Base-by-base conservation (phyloP, 257 asterid genomes). In the Nicotiana sylvestris region DNA sequence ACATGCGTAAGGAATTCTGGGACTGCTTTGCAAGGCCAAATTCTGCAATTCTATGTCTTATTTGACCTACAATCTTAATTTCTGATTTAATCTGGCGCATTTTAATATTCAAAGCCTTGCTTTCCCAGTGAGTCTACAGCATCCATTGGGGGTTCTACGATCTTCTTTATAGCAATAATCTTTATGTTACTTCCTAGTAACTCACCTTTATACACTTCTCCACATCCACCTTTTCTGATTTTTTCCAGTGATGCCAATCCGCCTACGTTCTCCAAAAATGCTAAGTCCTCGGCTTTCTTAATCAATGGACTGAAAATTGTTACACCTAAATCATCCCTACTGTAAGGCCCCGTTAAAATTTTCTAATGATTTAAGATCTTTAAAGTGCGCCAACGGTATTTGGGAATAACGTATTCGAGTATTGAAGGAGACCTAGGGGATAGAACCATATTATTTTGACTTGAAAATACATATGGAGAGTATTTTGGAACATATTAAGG, bases 1-100 rank as follows among this genome's bases (percentile, higher is more conserved):
- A 91, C 80, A 51, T 94, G 97, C 5, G 98, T 92, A 79, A 88
- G 64, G 1, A 89, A 85, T 10, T 87, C 97, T 1, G 99, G 99
- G 78, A 96, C 85, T 0, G 95, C 92, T 77, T 93, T 96, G 98
- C 98, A 0, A 92, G 92, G 87, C 99, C 98, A 37, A 94, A 96
- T 61, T 96, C 98, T 0, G 99, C 87, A 6, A 96, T 93, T 46
- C 92, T 81, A 83, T 96, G 98, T 76, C 98, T 77, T 81, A 96
- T 93, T 81, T 91, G 90, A 1, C 99, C 99, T 21, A 96, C 96
- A 1, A 95, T 96, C 66, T 92, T 90, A 57, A 96, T 93, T 84
- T 96, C 99, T 6, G 98, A 94, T 72, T 78, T 86, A 49, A 96
- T 90, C 55, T 94, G 99, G 12, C 98, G 84, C 96, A 93, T 91